Base-by-base conservation (phyloP, 1,284 basidiomycete genomes). In the Austroboletus novae-zelandiae region DNA sequence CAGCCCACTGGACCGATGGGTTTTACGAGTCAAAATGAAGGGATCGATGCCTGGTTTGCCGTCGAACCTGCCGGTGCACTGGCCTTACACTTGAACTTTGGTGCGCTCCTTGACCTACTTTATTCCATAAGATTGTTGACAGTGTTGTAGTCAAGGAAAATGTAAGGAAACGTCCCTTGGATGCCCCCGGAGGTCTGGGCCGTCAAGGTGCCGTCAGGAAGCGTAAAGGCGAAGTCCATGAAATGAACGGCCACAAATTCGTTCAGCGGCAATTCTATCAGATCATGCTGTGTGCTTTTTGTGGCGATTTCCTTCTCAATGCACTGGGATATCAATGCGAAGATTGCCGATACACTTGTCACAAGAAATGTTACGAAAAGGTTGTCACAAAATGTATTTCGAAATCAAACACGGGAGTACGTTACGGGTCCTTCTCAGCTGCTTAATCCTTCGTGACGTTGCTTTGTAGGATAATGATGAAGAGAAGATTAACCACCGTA, bases 161-260 rank as follows among this genome's bases (percentile, higher is more conserved):
- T 64, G 91, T 96, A 34, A 88, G 93, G 54, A 96, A 97, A 69
- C 88, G 95, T 42, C 94, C 95, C 31, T 74, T 95, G 61, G 97
- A 99, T 65, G 89, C 84, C 7, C 83, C 83, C 18, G 81, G 88
- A 52, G 94, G 93, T 54, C 86, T 99, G 30, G 97, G 96, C 37
- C 93, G 97, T 70, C 96, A 98, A 74, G 97, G 96, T 55, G 97
- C 97, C 54, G 86, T 99, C 58, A 88, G 96, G 64, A 98, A 98
- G 75, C 91, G 94, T 66, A 98, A 98, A 74, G 96, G 90, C 61
- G 96, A 99, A 72, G 90, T 99, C 11, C 94, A 97, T 72, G 95
- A 98, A 73, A 98, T 98, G 91, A 99, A 99, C 67, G 97, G 97
- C 5, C 97, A 99, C 78, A 93, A 97, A 71, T 99, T 99, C 67